These are phyloP conservation scores for Phytophthora pinifolia DNA, from an alignment of 352 stramenopile species.

Conservation along the genomic window DNA sequence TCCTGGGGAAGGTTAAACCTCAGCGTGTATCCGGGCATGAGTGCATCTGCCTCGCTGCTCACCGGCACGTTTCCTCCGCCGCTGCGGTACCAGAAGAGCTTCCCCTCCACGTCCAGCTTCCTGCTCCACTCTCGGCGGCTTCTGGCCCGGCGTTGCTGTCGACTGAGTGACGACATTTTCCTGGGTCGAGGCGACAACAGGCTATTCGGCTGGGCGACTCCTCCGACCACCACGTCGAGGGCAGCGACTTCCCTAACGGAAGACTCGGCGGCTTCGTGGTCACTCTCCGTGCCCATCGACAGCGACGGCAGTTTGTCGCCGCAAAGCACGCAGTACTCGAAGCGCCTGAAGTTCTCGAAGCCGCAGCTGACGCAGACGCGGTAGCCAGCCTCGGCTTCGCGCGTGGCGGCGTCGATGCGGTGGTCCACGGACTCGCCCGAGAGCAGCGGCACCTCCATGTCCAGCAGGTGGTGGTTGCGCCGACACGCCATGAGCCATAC, in stretches of 20 bases:
- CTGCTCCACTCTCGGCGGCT: slow-evolving; percentile 70
- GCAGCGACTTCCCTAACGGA: neutral
- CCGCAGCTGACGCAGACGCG: slow-evolving; percentile 46
- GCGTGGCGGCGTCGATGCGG: slow-evolving; percentile 60
- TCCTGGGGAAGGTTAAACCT: slow-evolving; percentile 33
- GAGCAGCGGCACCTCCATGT: slow-evolving; percentile 57
- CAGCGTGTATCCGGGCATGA: slow-evolving; percentile 33
- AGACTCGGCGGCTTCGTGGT: slow-evolving; percentile 18
- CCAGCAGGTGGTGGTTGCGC: slow-evolving; percentile 37
- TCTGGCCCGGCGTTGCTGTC: slow-evolving; percentile 37
- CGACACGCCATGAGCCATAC: slow-evolving; percentile 55
- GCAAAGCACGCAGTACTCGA: slow-evolving; percentile 63
- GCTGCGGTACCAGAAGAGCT: slow-evolving; percentile 58
- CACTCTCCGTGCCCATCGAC: slow-evolving; percentile 22
- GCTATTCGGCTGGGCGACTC: neutral
- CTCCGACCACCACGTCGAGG: slow-evolving; percentile 16
- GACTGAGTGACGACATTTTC: slow-evolving; percentile 40
- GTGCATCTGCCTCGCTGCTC: slow-evolving; percentile 12
- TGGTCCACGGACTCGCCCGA: slow-evolving; percentile 57
- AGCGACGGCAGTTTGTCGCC: slow-evolving; percentile 47
- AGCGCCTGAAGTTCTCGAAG: slow-evolving; percentile 80
- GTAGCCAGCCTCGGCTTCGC: slow-evolving; percentile 60
- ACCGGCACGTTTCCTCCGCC: slow-evolving; percentile 17
- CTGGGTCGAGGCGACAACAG: slow-evolving; percentile 22
- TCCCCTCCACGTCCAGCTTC: slow-evolving; percentile 61